Evolutionary conservation across 1,139 yeast species (phyloP).

Genomic region (Debaryomyces psychrophilus): DNA sequence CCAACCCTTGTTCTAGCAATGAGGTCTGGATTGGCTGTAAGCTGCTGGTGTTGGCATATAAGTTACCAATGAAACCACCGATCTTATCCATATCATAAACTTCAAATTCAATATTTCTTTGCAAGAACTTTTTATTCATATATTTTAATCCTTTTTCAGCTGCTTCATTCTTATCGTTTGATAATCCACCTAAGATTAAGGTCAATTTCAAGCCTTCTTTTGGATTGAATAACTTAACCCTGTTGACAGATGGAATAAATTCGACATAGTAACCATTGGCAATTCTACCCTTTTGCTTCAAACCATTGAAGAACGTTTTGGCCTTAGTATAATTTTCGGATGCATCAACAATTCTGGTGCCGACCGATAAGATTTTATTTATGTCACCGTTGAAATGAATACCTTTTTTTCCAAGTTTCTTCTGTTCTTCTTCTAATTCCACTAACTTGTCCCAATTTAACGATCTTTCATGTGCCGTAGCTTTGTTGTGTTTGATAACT

Average conservation of each 20-base stretch:
- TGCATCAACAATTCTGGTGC: slow-evolving; percentile 74
- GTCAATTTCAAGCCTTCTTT: slow-evolving; percentile 72
- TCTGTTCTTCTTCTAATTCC: slow-evolving; percentile 69
- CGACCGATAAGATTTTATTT: slow-evolving; percentile 52
- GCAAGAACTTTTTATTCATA: slow-evolving; percentile 60
- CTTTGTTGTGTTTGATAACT: slow-evolving; percentile 79
- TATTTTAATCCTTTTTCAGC: slow-evolving; percentile 59
- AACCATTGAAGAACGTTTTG: slow-evolving; percentile 69
- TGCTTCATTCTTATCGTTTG: slow-evolving; percentile 50
- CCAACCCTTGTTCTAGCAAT: slow-evolving; percentile 68
- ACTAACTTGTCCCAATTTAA: slow-evolving; percentile 76
- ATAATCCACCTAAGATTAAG: slow-evolving; percentile 75
- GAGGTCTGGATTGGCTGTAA: slow-evolving; percentile 59
- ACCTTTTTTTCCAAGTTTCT: slow-evolving; percentile 58
- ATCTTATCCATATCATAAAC: slow-evolving; percentile 72
- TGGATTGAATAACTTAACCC: slow-evolving; percentile 70
- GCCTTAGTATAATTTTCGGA: slow-evolving; percentile 75
- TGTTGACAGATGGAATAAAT: slow-evolving; percentile 64
- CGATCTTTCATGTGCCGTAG: slow-evolving; percentile 68
- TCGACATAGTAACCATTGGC: slow-evolving; percentile 68
- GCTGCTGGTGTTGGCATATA: slow-evolving; percentile 55
- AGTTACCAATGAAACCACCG: slow-evolving; percentile 80
- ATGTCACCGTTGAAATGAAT: slow-evolving; percentile 52
- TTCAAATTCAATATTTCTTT: slow-evolving; percentile 72
- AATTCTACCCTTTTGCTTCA: slow-evolving; percentile 66